Evolutionary conservation across 148 eudicot species (phyloP).

Genomic region (Nyssa sinensis): DNA sequence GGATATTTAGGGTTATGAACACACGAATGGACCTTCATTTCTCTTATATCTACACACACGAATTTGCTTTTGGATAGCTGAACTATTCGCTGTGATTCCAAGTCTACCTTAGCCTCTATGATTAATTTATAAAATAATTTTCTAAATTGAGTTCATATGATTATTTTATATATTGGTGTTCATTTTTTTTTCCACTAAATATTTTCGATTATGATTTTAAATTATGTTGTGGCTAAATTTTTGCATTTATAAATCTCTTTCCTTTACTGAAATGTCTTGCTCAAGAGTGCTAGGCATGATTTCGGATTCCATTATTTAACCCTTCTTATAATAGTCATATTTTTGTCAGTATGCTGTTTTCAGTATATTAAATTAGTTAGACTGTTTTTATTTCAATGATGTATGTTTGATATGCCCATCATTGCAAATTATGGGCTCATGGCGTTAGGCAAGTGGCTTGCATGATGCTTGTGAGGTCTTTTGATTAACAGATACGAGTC

Average conservation of each 20-base stretch:
- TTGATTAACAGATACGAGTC: not conserved
- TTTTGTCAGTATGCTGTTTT: not conserved
- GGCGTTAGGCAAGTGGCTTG: not conserved
- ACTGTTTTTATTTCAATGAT: no score
- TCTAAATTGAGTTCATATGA: not conserved
- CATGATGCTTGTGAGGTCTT: not conserved
- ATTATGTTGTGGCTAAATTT: not conserved
- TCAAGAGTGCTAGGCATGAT: not conserved
- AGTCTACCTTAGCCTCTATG: not conserved
- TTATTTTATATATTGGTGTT: not conserved
- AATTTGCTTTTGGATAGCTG: not conserved
- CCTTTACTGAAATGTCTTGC: slow-evolving; percentile 1
- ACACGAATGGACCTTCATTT: not conserved
- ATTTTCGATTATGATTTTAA: not conserved
- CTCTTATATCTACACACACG: not conserved
- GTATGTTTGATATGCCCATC: no score
- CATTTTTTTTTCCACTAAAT: not conserved
- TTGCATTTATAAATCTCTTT: not conserved
- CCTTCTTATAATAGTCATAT: not conserved
- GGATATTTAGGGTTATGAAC: not conserved
- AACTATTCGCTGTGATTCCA: not conserved
- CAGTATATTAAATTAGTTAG: not conserved
- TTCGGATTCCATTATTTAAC: not conserved
- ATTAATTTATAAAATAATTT: not conserved
- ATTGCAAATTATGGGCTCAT: not conserved